Evolutionary conservation across 202 grass and related monocot genomes (phyloP), one percentile per base, ranked within the genome.

Genomic region (Setaria viridis): DNA sequence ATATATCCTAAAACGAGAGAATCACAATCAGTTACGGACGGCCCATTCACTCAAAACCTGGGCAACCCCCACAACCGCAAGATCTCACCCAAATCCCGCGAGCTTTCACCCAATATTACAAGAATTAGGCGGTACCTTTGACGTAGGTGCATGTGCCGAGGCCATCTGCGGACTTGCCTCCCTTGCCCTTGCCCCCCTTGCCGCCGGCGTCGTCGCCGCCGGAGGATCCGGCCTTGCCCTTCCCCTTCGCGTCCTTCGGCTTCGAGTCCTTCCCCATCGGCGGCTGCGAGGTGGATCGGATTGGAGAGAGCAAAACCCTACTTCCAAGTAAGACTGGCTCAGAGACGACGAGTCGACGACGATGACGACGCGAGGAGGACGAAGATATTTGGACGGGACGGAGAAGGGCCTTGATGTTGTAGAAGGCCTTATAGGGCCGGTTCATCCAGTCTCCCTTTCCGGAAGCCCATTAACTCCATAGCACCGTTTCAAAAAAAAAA

Each of bases 141-240:
- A 92, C 95, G 47, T 94, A 98, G 72, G 96, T 95, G 85, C 96
- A 95, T 67, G 96, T 98, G 66, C 96, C 93, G 14, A 98, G 93
- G 17, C 92, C 93, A 34, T 95, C 95, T 5, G 86, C 78, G 2
- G 91, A 87, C 91, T 98, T 98, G 74, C 88, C 86, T 33, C 93
- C 95, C 84, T 98, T 98, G 11, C 95, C 93, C 91, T 98, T 98
- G 30, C 89, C 89, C 15, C 89, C 89, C 81, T 90, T 90, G 80
- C 62, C 66, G 58, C 57, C 74, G 71, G 53, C 84, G 6, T 98
- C 91, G 7, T 91, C 93, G 11, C 82, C 87, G 86, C 62, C 80
- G 2, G 89, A 91, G 14, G 89, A 77, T 7, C 84, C 34, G 15
- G 90, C 93, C 74, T 98, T 98, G 32, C 93, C 93, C 85, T 97